Base-by-base conservation (phyloP, 805 yeast species). In the Komagataella pastoris region DNA sequence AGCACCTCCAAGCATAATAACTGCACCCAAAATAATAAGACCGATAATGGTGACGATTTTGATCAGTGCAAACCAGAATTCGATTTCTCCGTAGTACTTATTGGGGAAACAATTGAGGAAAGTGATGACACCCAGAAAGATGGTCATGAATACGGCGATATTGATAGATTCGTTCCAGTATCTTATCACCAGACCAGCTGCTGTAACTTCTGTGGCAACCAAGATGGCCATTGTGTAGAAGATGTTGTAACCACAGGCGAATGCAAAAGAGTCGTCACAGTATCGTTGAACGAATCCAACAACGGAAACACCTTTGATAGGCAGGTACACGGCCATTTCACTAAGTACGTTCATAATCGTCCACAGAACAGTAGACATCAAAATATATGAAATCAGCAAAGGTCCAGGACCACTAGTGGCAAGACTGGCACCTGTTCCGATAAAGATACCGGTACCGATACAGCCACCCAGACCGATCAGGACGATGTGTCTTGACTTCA, bases 381-480 rank as follows among this genome's bases (percentile, higher is more conserved):
- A 65, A n/a, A 79, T 55, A 61, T 84, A 85, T 14, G 88, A 80
- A 17, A 79, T 65, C 44, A 85, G 71, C 24, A 79, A 56, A 21
- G 59, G 60, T 4, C 64, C 68, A 8, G 68, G 68, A 4, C 68
- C 68, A 53, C 62, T 58, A 1, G 58, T 54, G 2, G 64, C 54
- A 49, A 71, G 58, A 2, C 68, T 73, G 8, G 70, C 65, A 46
- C 80, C 80, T n/a, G 75, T 68, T 54, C 80, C 80, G 49, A 76
- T 69, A 53, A 75, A 73, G 49, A 75, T 64, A 48, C 80, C 80
- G 14, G 87, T 81, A 62, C 89, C 89, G 55, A 83, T 80, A 52
- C 83, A 76, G 58, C 87, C 87, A 53, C 86, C 88, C 50, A 83
- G 72, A 24, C 88, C 84, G 52, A 81, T 76, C 78, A 81, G 76